Percentiles rank a stretch among this genome's conserved stretches.
phyloP scores from a whole-genome alignment of 306 rosid species.

The Quercus berberidifolia region DNA sequence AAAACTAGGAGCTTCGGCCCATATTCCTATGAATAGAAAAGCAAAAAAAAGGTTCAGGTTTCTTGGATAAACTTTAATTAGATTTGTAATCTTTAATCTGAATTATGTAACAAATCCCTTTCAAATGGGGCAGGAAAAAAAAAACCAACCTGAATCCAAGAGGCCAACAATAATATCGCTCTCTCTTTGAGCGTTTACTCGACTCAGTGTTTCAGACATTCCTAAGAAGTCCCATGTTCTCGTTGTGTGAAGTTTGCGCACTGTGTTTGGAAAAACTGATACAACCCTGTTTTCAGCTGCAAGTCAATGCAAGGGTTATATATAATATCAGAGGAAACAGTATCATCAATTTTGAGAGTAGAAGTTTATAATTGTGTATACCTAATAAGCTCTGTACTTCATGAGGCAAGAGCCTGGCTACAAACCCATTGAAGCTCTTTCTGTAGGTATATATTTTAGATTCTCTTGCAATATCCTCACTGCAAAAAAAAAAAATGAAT shows the following conservation, averaged over 20 bases:
- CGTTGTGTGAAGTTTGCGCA: conserved; percentile 55
- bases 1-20: conserved; percentile 64
- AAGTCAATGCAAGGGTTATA: neutral
- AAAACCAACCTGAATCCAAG: conserved; percentile 59
- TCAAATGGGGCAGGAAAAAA: neutral
- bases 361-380: neutral
- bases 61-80: no score
- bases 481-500: conserved; percentile 10
- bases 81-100: no score
- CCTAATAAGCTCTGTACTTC: conserved; percentile 62
- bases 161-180: conserved; percentile 65
- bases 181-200: conserved; percentile 29
- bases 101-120: no score
- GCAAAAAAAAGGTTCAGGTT: no score
- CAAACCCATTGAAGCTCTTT: conserved; percentile 85
- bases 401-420: conserved; percentile 66
- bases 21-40: conserved; percentile 42
- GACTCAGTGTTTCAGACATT: conserved; percentile 31
- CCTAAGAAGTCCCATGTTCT: conserved; percentile 82
- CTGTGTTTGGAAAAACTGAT: conserved; percentile 63
- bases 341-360: neutral
- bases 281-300: conserved; percentile 52
- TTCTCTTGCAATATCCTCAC: conserved; percentile 49
- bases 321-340: neutral
- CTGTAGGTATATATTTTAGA: conserved; percentile 65